These are phyloP conservation scores for Gossypium anomalum DNA, from an alignment of 345 rosid species.

Conservation along the genomic window DNA sequence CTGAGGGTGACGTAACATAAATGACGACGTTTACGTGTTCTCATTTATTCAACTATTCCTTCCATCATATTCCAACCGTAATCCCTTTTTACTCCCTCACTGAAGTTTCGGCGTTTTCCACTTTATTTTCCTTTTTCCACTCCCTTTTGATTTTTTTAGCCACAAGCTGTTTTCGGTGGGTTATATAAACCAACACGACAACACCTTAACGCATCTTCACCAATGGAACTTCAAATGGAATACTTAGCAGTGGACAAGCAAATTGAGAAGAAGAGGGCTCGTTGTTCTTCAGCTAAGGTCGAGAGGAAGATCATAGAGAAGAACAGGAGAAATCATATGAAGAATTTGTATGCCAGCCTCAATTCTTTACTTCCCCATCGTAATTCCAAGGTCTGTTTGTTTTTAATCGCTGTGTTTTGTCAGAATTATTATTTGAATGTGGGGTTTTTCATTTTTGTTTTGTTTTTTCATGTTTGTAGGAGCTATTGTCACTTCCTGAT, in stretches of 20 bases:
- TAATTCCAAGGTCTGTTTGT: slow-evolving; percentile 23
- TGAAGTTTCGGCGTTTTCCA: slow-evolving; percentile 10
- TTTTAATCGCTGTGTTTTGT: not conserved
- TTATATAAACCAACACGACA: not conserved
- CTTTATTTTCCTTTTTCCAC: not conserved
- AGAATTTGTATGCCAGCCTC: slow-evolving; percentile 37
- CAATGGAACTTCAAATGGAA: slow-evolving; percentile 8
- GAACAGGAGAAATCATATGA: slow-evolving; percentile 50
- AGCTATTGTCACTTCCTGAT: slow-evolving; percentile 36
- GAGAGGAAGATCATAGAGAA: slow-evolving; percentile 54
- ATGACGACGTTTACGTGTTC: slow-evolving; percentile 1
- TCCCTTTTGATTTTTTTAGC: not conserved
- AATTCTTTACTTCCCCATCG: slow-evolving; percentile 42
- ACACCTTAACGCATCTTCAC: not conserved
- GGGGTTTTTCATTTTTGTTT: not conserved
- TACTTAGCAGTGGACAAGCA: not conserved
- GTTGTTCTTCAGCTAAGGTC: slow-evolving; percentile 22
- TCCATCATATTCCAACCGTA: not conserved
- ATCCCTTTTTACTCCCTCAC: not conserved
- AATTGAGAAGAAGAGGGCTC: not conserved
- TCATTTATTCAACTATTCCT: not conserved
- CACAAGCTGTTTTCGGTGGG: not conserved
- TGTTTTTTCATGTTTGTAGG: slow-evolving; percentile 26
- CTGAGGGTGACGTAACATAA: not conserved
- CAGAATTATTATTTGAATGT: not conserved